These are phyloP conservation scores for Mucuna pruriens DNA, from an alignment of 306 rosid species.

Conservation along the genomic window DNA sequence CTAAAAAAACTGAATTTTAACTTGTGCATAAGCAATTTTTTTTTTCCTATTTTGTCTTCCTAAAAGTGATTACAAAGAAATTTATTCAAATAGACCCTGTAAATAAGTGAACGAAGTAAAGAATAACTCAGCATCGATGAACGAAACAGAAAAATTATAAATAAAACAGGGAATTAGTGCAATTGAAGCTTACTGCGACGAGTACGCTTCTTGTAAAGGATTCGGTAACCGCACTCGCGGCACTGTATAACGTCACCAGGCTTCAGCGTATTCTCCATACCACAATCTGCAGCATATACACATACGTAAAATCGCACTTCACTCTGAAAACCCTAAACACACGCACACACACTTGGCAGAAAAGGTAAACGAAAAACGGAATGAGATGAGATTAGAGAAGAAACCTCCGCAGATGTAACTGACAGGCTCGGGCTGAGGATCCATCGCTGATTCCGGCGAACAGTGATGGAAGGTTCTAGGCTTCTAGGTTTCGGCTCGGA, in stretches of 20 bases:
- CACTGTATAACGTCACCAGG: slow-evolving; percentile 93
- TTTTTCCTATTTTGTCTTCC: too few species aligned
- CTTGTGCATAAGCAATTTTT: too few species aligned
- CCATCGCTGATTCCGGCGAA: slow-evolving; percentile 27
- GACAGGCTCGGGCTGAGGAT: slow-evolving; percentile 40
- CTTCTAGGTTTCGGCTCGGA: background rate
- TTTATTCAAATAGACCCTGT: too few species aligned
- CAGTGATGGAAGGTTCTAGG: background rate
- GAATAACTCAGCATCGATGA: background rate
- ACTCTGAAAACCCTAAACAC: background rate
- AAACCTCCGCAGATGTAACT: slow-evolving; percentile 43
- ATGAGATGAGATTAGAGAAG: background rate
- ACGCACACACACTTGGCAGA: background rate
- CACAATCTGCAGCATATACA: slow-evolving; percentile 67
- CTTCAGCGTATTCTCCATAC: slow-evolving; percentile 85
- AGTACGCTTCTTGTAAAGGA: slow-evolving; percentile 97
- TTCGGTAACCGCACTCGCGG: slow-evolving; percentile 94
- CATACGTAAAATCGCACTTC: background rate
- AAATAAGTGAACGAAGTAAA: background rate
- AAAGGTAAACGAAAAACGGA: background rate
- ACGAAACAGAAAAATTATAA: background rate
- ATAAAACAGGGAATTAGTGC: background rate
- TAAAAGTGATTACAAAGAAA: too few species aligned
- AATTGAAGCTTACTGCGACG: slow-evolving; percentile 73
- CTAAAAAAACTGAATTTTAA: too few species aligned